These are phyloP conservation scores for Tylopilus plumbeoviolaceoides DNA, from an alignment of 768 basidiomycete genomes.

Conservation along the genomic window DNA sequence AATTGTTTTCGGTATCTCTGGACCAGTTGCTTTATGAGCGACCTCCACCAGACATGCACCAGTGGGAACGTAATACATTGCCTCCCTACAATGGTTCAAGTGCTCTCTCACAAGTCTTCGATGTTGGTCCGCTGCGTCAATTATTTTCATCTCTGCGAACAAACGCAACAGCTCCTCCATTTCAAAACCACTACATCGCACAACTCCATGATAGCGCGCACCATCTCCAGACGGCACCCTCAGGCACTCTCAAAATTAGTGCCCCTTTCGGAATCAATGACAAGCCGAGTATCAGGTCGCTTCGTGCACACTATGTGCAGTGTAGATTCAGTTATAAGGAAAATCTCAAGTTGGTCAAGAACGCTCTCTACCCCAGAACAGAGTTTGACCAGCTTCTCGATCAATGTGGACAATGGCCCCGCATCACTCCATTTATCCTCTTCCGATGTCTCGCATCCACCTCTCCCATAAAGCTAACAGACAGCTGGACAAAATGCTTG, in stretches of 20 bases:
- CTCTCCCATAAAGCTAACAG: slow-evolving; percentile 5
- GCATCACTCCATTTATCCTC: slow-evolving; percentile 25
- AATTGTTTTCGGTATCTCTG: too few relatives aligned
- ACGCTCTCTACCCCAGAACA: slow-evolving; percentile 9
- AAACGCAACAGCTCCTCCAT: background rate
- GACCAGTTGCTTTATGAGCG: too few relatives aligned
- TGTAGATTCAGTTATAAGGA: background rate
- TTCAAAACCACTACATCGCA: background rate
- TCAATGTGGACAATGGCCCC: slow-evolving; percentile 35
- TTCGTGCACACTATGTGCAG: background rate
- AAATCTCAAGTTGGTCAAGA: background rate
- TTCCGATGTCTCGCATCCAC: slow-evolving; percentile 26
- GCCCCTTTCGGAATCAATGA: background rate
- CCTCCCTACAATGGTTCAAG: too few relatives aligned
- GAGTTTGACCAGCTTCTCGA: slow-evolving; percentile 12
- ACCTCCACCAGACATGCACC: too few relatives aligned
- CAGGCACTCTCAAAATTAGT: too few relatives aligned
- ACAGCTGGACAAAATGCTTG: slow-evolving; percentile 28
- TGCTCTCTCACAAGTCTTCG: too few relatives aligned
- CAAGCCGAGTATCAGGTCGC: slow-evolving; percentile 6
- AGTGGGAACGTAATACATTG: too few relatives aligned
- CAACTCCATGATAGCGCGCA: background rate
- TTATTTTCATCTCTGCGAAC: background rate
- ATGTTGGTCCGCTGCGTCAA: background rate
- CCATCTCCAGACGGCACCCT: background rate